Evolutionary conservation across 2,329 filamentous ascomycete genomes (phyloP).

Genomic region (Alternaria arbusti): DNA sequence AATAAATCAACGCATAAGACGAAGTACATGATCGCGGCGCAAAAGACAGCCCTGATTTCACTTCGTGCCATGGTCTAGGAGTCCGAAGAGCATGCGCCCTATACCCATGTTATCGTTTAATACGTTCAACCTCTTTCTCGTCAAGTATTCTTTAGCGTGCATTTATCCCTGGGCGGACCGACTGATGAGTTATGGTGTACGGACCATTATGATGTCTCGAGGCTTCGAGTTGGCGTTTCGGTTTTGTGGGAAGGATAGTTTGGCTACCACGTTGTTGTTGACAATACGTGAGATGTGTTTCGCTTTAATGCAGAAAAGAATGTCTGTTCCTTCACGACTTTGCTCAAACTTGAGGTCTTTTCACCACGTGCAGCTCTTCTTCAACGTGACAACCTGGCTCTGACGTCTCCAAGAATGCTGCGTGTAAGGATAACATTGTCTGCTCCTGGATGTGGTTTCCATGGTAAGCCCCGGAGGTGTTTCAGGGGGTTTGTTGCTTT

Average conservation of each 20-base stretch:
- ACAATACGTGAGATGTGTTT: background rate
- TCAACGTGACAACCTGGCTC: background rate
- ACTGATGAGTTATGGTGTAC: conserved; percentile 1
- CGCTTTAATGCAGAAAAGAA: background rate
- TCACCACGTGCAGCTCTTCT: background rate
- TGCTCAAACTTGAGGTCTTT: background rate
- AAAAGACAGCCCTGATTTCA: background rate
- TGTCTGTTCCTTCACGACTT: background rate
- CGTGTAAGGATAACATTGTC: background rate
- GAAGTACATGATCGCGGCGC: conserved; percentile 26
- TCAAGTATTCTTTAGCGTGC: conserved; percentile 14
- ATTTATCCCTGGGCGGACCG: conserved; percentile 5
- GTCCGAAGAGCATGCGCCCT: conserved; percentile 6
- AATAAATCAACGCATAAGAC: conserved; percentile 43
- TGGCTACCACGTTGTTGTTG: background rate
- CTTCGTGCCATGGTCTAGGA: background rate
- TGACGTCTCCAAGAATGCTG: background rate
- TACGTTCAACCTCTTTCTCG: conserved; percentile 9
- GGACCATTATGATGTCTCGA: background rate
- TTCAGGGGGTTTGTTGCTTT: background rate
- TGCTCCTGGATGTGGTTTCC: background rate
- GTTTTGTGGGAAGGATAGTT: background rate
- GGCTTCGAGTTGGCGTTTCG: conserved; percentile 4
- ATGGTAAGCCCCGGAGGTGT: background rate
- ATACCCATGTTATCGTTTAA: conserved; percentile 8